Evolutionary conservation across 805 yeast genomes (phyloP), one percentile per base, ranked within the genome.

Genomic region (Yamadazyma tumulicola): DNA sequence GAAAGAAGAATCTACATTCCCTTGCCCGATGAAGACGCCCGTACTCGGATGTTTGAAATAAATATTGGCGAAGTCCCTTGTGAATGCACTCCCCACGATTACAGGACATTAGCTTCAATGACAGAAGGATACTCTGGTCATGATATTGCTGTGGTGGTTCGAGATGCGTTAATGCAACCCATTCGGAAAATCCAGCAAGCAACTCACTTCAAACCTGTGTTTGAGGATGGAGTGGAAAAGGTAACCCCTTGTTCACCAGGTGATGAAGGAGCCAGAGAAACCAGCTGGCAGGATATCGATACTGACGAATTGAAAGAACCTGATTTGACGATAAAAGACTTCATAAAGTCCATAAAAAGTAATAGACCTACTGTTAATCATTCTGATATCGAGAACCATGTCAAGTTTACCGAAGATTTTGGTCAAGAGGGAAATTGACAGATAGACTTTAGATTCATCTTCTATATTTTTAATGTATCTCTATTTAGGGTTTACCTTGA

Each of bases 151-250:
- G 96, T 93, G 21, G 95, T 88, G 8, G 98, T 93, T 3, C 79
- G 95, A 49, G 99, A 93, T 59, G 97, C 97, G 0, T 68, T 93
- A 47, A 93, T 93, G 98, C 94, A 91, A 59, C 98, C 99, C 1
- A 87, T 93, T 39, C 75, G 98, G 50, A 88, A 87, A 55, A 87
- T 93, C 43, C 97, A 91, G 60, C 81, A 77, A 52, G 97, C 98
- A 0, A 93, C 98, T 0, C 98, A 93, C 67, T 93, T 93, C 68
- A 84, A 83, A 55, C 69, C 73, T 41, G 76, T 77, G 8, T 45
- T 51, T 1, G 72, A 64, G 3, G 67, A 63, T 18, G 66, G 62
- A 1, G 45, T 39, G 12, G 63, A 58, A 18, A 79, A 77, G 55
- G 72, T 77, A 32, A 85, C 89, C 11, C 98, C 98, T 1, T 93